Conservation (phyloP, 805 yeast species). For the Wickerhamiella azyma region DNA sequence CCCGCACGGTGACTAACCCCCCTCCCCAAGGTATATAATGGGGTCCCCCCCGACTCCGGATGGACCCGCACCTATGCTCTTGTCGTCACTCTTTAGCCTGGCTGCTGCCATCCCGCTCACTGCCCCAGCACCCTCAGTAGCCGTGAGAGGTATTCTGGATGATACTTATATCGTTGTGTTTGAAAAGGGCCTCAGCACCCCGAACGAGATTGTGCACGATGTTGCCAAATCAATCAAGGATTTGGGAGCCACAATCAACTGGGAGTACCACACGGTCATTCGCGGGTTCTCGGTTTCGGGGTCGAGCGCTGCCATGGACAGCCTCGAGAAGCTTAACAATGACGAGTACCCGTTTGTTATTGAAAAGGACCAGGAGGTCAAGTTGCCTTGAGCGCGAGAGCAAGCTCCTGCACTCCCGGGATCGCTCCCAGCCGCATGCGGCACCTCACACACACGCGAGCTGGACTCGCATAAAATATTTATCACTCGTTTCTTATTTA, state of each 20-base stretch:
- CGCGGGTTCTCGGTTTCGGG: conserved; percentile 36
- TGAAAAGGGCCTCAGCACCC: conserved; percentile 23
- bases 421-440: no score
- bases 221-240: conserved; percentile 26
- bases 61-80: not conserved
- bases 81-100: not conserved
- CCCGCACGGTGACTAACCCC: not conserved
- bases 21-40: not conserved
- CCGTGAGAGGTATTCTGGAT: not conserved
- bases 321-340: conserved; percentile 16
- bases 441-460: not conserved
- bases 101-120: not conserved
- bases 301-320: conserved; percentile 23
- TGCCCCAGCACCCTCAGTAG: not conserved
- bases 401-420: no score
- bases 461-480: not conserved
- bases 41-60: not conserved
- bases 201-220: conserved; percentile 23
- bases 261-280: conserved; percentile 34
- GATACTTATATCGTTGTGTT: conserved; percentile 22
- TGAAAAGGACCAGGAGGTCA: conserved; percentile 33
- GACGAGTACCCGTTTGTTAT: conserved; percentile 30
- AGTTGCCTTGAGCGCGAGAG: conserved; percentile 13
- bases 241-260: conserved; percentile 34
- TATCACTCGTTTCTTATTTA: not conserved